phyloP scores from a whole-genome alignment of 1,139 yeast genomes.

The Geotrichum candidum region DNA sequence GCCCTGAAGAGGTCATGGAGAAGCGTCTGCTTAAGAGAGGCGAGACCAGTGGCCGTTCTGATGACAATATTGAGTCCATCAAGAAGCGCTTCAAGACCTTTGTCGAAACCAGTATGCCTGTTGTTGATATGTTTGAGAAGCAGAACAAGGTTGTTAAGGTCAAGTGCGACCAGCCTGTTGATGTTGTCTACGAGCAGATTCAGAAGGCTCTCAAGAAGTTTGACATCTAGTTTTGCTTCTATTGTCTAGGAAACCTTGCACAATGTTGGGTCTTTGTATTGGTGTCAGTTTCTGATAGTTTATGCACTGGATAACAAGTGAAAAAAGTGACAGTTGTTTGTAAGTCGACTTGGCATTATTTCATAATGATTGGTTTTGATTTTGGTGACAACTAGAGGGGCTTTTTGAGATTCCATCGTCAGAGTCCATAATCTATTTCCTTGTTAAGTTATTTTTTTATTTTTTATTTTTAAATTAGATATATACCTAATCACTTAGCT shows the following conservation, averaged over 20 bases:
- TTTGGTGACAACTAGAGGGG: neutral
- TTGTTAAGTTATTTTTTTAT: too few species aligned
- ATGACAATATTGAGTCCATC: constrained; percentile 87
- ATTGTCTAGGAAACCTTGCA: neutral
- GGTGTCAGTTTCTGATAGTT: neutral
- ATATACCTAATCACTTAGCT: too few species aligned
- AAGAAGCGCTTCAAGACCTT: constrained; percentile 83
- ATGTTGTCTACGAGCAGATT: constrained; percentile 66
- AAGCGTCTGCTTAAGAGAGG: constrained; percentile 83
- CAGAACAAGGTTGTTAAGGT: constrained; percentile 74
- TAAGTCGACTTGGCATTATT: neutral
- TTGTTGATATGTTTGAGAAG: constrained; percentile 72
- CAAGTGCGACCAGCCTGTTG: constrained; percentile 73
- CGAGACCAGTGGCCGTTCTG: constrained; percentile 88
- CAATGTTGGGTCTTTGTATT: neutral
- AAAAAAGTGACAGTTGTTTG: neutral
- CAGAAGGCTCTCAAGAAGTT: constrained; percentile 49
- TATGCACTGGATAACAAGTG: neutral
- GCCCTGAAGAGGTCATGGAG: constrained; percentile 88
- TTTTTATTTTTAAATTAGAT: too few species aligned
- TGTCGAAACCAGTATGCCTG: constrained; percentile 90
- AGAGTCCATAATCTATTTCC: neutral
- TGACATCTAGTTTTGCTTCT: neutral
- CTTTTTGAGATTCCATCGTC: neutral
- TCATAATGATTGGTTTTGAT: neutral